These are phyloP conservation scores for Suillus cothurnatus DNA, from an alignment of 768 basidiomycete genomes.

Conservation along the genomic window DNA sequence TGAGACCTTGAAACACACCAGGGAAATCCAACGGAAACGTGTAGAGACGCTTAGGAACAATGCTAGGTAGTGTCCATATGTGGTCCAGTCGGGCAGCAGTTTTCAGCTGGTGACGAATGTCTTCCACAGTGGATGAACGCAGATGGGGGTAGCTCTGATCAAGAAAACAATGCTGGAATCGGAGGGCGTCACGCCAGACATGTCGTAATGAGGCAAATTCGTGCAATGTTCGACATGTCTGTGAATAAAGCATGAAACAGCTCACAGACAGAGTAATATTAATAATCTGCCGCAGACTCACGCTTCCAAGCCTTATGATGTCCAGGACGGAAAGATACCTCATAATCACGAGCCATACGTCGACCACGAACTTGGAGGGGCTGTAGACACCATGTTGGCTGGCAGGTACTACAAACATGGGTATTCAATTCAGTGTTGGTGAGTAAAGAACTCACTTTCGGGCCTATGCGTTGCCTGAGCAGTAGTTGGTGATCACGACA, in stretches of 20 bases:
- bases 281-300: slow-evolving; percentile 16
- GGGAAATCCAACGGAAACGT: slow-evolving; percentile 33
- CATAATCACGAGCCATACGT: slow-evolving; percentile 34
- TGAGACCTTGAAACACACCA: slow-evolving; percentile 33
- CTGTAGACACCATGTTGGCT: neutral
- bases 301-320: slow-evolving; percentile 25
- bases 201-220: slow-evolving; percentile 26
- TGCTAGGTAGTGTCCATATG: slow-evolving; percentile 1
- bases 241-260: neutral
- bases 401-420: neutral
- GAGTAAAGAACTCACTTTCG: neutral
- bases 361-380: slow-evolving; percentile 21
- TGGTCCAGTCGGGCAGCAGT: slow-evolving; percentile 17
- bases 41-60: slow-evolving; percentile 8
- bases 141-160: slow-evolving; percentile 29
- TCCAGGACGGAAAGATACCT: slow-evolving; percentile 27
- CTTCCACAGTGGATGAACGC: slow-evolving; percentile 15
- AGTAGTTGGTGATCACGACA: neutral
- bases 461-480: neutral
- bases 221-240: slow-evolving; percentile 30
- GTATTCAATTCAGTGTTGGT: neutral
- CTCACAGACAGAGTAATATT: neutral
- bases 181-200: slow-evolving; percentile 30
- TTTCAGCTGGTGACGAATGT: slow-evolving; percentile 27
- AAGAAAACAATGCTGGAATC: slow-evolving; percentile 25